Evolutionary conservation across 129 eudicot genomes (phyloP).

Genomic region (Flaveria bidentis): DNA sequence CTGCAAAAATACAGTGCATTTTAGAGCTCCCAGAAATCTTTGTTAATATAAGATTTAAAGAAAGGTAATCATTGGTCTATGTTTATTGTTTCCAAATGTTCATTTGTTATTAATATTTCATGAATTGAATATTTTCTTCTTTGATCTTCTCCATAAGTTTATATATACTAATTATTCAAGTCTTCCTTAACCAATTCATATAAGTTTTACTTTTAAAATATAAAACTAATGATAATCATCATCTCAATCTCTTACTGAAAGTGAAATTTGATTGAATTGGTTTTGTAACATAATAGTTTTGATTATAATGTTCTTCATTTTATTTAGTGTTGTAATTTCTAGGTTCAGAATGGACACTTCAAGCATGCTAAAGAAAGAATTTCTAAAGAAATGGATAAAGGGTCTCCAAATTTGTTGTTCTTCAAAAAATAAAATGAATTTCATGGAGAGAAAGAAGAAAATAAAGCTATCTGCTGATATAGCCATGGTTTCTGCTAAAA

Average conservation of each 20-base stretch:
- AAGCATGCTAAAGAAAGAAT: slow-evolving; percentile 46
- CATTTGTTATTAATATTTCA: background rate
- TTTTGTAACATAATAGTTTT: background rate
- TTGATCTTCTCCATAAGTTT: slow-evolving; percentile 9
- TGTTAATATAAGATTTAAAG: slow-evolving; percentile 11
- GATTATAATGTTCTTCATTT: slow-evolving; percentile 2
- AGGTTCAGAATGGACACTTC: slow-evolving; percentile 40
- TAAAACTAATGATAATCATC: background rate
- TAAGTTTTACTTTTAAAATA: background rate
- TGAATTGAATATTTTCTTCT: background rate
- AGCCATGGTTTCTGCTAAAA: slow-evolving; percentile 73
- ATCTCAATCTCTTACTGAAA: background rate
- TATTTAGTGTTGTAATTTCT: background rate
- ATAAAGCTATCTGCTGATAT: slow-evolving; percentile 70
- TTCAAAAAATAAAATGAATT: slow-evolving; percentile 53
- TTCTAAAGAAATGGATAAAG: slow-evolving; percentile 65
- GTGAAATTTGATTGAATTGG: background rate
- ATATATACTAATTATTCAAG: too few species aligned
- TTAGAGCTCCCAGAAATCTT: slow-evolving; percentile 8
- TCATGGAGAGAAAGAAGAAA: slow-evolving; percentile 54
- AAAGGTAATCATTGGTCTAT: slow-evolving; percentile 16
- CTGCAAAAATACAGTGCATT: slow-evolving; percentile 16
- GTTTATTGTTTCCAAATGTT: background rate
- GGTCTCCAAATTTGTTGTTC: slow-evolving; percentile 56
- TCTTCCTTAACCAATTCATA: background rate